Base-by-base conservation (phyloP, 352 stramenopile species). In the Phytophthora meadii region DNA sequence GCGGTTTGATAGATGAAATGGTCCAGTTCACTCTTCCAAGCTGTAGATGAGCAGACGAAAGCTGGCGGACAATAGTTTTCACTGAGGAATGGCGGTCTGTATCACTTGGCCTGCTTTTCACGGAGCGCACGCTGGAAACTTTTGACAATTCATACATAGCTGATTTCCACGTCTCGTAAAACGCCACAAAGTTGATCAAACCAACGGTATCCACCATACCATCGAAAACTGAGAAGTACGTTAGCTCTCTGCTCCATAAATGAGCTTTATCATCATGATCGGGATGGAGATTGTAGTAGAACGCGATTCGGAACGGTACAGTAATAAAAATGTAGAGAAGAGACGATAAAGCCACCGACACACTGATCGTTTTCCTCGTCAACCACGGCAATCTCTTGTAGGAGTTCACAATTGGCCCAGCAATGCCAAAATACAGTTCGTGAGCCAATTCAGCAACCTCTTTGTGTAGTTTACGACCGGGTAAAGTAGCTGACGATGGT, bases 191-290 rank as follows among this genome's bases (percentile, higher is more conserved):
- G 42, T 85, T 60, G 32, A 76, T 27, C 0, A 84, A 39, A 1
- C 81, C 82, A 17, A 90, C 68, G 8, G 54, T 28, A 45, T 93
- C 86, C 7, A 52, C 68, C 1, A 86, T 11, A 2, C 76, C 5
- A 44, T 92, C 77, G 2, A 90, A 60, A 0, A 50, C 30, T 1
- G 56, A 32, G 14, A 92, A 78, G 0, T 77, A 61, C 9, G 61
- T 79, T 37, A 92, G 70, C 12, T 79, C 76, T 5, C 27, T 22
- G 0, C 74, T 83, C 83, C 81, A 92, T 2, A 45, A 55, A 17
- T 57, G n/a, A 2, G 24, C 37, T 12, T 40, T 12, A 1, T 47
- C 15, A 12, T 65, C 47, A 4, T 51, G 28, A 25, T 10, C 53
- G n/a, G 39, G n/a, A 8, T 44, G 27, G 0, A 51, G 53, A 24